Percentiles rank a stretch among this genome's conserved stretches.
phyloP scores from a whole-genome alignment of 169 alveolate genomes.

The Cryptosporidium meleagridis region DNA sequence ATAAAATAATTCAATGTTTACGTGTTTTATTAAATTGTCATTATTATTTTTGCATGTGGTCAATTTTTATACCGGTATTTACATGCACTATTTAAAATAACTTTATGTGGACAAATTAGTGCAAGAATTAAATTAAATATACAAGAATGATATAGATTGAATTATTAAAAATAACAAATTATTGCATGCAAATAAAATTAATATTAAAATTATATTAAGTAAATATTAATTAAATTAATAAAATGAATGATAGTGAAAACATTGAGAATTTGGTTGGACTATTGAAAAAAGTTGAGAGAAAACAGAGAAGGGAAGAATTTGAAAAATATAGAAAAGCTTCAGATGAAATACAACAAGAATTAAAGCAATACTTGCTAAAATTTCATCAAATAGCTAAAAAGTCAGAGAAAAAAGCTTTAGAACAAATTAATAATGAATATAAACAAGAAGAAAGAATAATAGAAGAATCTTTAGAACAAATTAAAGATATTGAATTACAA shows the following conservation, averaged over 20 bases:
- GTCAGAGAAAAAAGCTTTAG: conserved; percentile 23
- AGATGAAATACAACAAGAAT: conserved; percentile 20
- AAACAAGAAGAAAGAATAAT: conserved; percentile 19
- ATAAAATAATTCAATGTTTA: background rate
- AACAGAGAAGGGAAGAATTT: conserved; percentile 36
- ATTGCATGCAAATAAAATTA: background rate
- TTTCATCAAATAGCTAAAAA: conserved; percentile 19
- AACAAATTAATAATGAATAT: conserved; percentile 21
- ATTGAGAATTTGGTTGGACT: conserved; percentile 65
- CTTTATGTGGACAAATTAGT: conserved; percentile 12
- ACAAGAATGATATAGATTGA: background rate
- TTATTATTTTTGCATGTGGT: background rate
- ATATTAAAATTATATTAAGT: background rate
- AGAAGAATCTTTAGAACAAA: background rate
- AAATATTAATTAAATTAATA: background rate
- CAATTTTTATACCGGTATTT: conserved; percentile 36
- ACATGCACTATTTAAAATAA: conserved; percentile 21
- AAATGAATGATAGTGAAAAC: conserved; percentile 49
- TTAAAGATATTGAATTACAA: conserved; percentile 28
- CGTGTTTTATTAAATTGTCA: background rate
- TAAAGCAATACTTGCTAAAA: background rate
- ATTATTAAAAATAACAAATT: background rate
- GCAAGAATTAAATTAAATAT: background rate
- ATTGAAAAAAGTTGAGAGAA: conserved; percentile 55
- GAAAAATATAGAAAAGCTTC: conserved; percentile 28